Evolutionary conservation across 805 yeast genomes (phyloP).

Genomic region (Starmera quercuum): DNA sequence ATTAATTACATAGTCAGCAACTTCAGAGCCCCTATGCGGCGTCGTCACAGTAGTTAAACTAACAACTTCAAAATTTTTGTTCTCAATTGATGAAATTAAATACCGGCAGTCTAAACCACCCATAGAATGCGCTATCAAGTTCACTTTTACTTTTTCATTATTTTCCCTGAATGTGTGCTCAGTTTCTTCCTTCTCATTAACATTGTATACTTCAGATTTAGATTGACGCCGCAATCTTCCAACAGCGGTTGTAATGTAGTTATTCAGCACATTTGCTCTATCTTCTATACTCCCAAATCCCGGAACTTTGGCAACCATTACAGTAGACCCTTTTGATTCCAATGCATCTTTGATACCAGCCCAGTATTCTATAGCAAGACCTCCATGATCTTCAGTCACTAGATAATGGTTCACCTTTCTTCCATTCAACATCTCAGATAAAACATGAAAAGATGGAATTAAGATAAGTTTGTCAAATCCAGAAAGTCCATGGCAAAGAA

Average conservation of each 20-base stretch:
- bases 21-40: conserved; percentile 82
- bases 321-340: conserved; percentile 55
- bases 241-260: conserved; percentile 32
- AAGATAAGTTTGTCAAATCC: conserved; percentile 62
- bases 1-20: conserved; percentile 61
- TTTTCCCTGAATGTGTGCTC: conserved; percentile 9
- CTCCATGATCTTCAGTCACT: conserved; percentile 21
- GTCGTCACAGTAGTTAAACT: conserved; percentile 82
- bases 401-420: conserved; percentile 7
- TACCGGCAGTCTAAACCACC: conserved; percentile 87
- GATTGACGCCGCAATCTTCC: conserved; percentile 13
- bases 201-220: conserved; percentile 19
- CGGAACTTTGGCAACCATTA: conserved; percentile 70
- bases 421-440: conserved; percentile 15
- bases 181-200: conserved; percentile 3
- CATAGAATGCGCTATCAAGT: conserved; percentile 86
- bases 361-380: conserved; percentile 65
- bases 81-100: conserved; percentile 48
- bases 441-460: conserved; percentile 31
- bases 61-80: conserved; percentile 45
- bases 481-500: conserved; percentile 79
- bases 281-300: conserved; percentile 71
- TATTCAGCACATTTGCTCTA: conserved; percentile 53
- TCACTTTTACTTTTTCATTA: conserved; percentile 42
- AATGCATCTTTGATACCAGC: conserved; percentile 64